phyloP scores from a whole-genome alignment of 1,284 basidiomycete genomes.

The Ceratobasidium sp. region DNA sequence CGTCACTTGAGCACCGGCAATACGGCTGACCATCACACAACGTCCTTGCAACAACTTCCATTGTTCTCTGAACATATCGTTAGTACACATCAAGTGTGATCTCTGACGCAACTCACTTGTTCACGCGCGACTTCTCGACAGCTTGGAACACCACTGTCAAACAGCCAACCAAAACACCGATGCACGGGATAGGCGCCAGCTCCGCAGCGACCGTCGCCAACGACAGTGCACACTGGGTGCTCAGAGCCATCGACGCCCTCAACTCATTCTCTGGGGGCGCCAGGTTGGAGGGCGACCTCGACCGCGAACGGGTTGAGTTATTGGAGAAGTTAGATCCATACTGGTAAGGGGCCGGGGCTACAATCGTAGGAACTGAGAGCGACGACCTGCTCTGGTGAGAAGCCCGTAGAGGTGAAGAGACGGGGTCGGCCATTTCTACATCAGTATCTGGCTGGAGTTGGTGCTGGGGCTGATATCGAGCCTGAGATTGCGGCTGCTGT shows the following conservation, averaged over 20 bases:
- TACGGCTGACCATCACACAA: conserved; percentile 10
- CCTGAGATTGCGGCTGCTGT: too few relatives aligned
- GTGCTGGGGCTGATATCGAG: neutral
- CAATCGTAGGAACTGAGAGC: neutral
- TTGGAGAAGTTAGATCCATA: neutral
- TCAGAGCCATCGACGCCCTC: conserved; percentile 1
- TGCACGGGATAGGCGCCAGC: conserved; percentile 19
- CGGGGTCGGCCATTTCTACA: neutral
- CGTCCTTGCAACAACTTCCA: conserved; percentile 18
- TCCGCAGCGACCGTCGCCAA: conserved; percentile 1
- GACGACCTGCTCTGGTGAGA: neutral
- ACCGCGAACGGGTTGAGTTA: neutral
- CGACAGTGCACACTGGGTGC: conserved; percentile 3
- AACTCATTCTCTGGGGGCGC: neutral
- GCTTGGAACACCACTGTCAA: conserved; percentile 12
- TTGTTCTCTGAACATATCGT: neutral
- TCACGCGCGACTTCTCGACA: conserved; percentile 8
- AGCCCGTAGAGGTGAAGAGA: neutral
- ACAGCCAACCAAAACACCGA: conserved; percentile 7
- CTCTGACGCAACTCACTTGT: neutral
- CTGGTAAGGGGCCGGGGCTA: neutral
- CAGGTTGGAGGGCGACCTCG: neutral
- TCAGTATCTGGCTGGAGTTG: neutral
- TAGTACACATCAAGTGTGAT: too few relatives aligned
- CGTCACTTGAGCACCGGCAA: conserved; percentile 6